These are phyloP conservation scores for Beverwykella pulmonaria DNA, from an alignment of 495 filamentous ascomycete species.

Conservation along the genomic window DNA sequence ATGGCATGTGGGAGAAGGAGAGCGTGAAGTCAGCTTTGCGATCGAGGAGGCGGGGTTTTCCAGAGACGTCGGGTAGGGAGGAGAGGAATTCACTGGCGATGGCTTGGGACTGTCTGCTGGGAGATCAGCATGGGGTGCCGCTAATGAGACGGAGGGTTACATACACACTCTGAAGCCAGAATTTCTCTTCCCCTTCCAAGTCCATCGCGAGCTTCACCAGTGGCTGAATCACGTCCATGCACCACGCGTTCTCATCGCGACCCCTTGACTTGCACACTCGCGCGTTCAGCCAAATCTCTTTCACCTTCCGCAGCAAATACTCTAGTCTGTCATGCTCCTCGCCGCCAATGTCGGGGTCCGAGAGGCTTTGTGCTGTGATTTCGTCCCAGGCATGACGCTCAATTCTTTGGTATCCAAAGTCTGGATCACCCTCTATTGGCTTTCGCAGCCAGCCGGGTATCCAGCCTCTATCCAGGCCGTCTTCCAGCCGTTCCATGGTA, in stretches of 20 bases:
- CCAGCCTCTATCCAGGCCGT: constrained; percentile 7
- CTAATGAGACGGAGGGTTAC: constrained; percentile 1
- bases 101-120: constrained; percentile 16
- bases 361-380: neutral
- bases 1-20: constrained; percentile 20
- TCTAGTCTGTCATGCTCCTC: too few species aligned
- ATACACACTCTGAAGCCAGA: constrained; percentile 21
- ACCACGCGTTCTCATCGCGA: constrained; percentile 27
- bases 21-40: constrained; percentile 25
- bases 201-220: constrained; percentile 24
- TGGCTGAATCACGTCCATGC: constrained; percentile 12
- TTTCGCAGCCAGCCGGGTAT: constrained; percentile 8
- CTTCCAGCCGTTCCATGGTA: neutral
- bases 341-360: constrained; percentile 8
- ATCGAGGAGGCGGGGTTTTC: constrained; percentile 17
- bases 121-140: constrained; percentile 10
- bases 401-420: constrained; percentile 3
- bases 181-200: constrained; percentile 19
- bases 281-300: constrained; percentile 23
- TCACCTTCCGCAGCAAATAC: constrained; percentile 20
- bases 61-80: neutral
- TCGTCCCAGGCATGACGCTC: neutral
- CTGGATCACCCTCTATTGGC: neutral
- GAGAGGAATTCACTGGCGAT: constrained; percentile 18
- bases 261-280: constrained; percentile 11